These are phyloP conservation scores for Moniliella sp. DNA, from an alignment of 1,284 basidiomycete species.

Conservation along the genomic window DNA sequence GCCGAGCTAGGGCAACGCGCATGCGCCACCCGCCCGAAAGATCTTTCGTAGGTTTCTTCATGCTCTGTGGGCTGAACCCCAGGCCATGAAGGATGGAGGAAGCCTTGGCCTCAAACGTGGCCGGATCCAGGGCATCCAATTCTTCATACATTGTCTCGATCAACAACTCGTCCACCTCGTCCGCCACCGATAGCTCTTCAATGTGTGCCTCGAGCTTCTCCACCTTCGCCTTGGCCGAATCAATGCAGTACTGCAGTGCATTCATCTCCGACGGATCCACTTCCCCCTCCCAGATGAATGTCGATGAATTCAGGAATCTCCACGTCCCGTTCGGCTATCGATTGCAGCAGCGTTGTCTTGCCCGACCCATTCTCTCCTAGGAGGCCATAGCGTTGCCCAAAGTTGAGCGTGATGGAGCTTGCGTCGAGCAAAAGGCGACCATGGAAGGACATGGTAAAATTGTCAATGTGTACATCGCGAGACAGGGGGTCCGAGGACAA, in stretches of 20 bases:
- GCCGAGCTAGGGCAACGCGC: conserved; percentile 92
- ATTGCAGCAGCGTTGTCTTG: conserved; percentile 48
- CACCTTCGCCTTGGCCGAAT: conserved; percentile 77
- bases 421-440: conserved; percentile 77
- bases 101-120: conserved; percentile 84
- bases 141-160: conserved; percentile 81
- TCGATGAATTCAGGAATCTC: conserved; percentile 85
- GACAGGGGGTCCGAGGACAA: conserved; percentile 73
- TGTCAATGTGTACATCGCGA: conserved; percentile 90
- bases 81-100: conserved; percentile 88
- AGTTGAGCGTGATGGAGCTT: conserved; percentile 76
- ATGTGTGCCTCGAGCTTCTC: conserved; percentile 83
- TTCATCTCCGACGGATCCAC: conserved; percentile 89
- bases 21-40: conserved; percentile 98
- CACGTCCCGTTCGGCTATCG: conserved; percentile 45
- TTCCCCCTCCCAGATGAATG: conserved; percentile 88
- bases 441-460: conserved; percentile 88
- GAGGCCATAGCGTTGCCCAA: conserved; percentile 83
- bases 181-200: conserved; percentile 73
- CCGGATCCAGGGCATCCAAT: conserved; percentile 85
- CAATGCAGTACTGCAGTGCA: conserved; percentile 83
- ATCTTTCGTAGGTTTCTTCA: conserved; percentile 87
- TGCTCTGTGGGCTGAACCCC: conserved; percentile 73
- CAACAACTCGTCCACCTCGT: conserved; percentile 65
- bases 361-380: conserved; percentile 92